Percentiles rank a stretch among this genome's conserved stretches.
These are phyloP conservation scores for Telopea speciosissima DNA, from an alignment of 177 flowering plant species.

Conservation along the genomic window DNA sequence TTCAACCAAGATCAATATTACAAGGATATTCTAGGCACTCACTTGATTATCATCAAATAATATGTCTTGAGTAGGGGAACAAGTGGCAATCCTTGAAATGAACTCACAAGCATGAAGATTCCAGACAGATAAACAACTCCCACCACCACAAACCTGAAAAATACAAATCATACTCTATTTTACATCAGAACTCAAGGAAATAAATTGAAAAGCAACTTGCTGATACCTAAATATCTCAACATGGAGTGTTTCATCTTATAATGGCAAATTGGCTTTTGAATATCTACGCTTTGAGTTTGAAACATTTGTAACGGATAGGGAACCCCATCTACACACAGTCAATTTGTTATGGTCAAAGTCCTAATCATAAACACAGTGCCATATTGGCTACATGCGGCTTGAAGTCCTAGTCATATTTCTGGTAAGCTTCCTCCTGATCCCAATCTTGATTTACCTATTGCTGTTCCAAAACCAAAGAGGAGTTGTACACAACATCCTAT, in stretches of 20 bases:
- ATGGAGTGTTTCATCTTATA: no score
- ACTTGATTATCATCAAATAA: slow-evolving; percentile 78
- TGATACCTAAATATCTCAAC: background rate
- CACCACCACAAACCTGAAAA: slow-evolving; percentile 71
- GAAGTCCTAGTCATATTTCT: no score
- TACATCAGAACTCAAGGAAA: background rate
- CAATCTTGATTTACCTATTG: no score
- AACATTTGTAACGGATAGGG: no score
- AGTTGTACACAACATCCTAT: no score
- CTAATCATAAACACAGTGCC: background rate
- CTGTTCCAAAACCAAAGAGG: no score
- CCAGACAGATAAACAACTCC: slow-evolving; percentile 70
- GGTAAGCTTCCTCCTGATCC: no score
- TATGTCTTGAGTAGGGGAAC: slow-evolving; percentile 59
- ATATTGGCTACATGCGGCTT: background rate
- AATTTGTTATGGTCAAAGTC: background rate
- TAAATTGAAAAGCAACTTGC: background rate
- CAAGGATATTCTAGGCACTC: slow-evolving; percentile 16
- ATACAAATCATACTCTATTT: slow-evolving; percentile 2
- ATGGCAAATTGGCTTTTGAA: background rate
- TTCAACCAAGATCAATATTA: background rate
- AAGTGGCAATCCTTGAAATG: slow-evolving; percentile 42
- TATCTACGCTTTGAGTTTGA: background rate
- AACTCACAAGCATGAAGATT: slow-evolving; percentile 76
- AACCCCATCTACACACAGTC: background rate